These are phyloP conservation scores for Apiospora phragmitis DNA, from an alignment of 2,329 filamentous ascomycete species.

Conservation along the genomic window DNA sequence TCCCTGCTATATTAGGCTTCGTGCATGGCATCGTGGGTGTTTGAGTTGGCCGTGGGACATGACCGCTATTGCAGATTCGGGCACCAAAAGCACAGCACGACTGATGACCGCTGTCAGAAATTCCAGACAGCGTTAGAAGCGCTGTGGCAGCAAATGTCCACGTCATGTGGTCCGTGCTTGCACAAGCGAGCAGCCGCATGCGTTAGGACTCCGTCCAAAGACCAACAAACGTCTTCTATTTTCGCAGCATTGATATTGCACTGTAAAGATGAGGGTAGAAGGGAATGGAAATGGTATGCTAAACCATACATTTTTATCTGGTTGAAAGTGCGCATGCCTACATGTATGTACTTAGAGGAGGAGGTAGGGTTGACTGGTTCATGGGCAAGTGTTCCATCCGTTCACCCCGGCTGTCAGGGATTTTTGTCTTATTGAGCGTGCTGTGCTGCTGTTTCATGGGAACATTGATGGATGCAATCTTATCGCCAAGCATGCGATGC, in stretches of 20 bases:
- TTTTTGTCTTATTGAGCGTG: neutral
- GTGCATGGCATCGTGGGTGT: neutral
- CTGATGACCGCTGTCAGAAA: neutral
- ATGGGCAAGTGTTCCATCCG: no score
- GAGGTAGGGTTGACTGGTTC: neutral
- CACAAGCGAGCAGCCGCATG: neutral
- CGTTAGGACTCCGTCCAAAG: neutral
- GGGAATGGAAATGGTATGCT: neutral
- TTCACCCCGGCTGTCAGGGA: neutral
- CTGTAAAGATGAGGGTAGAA: neutral
- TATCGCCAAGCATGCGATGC: neutral
- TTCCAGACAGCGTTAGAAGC: no score
- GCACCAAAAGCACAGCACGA: neutral
- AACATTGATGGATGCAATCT: neutral
- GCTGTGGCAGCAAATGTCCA: neutral
- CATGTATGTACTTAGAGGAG: neutral
- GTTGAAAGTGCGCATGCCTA: neutral
- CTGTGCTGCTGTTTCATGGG: neutral
- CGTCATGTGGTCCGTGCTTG: constrained; percentile 4
- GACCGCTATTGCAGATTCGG: neutral
- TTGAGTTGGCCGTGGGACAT: neutral
- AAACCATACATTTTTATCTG: neutral
- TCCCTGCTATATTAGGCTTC: neutral
- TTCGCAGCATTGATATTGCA: neutral
- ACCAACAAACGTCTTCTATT: neutral